Percentiles rank a stretch among this genome's conserved stretches.
Conservation (phyloP, 306 rosid species). For the Rubus idaeus region DNA sequence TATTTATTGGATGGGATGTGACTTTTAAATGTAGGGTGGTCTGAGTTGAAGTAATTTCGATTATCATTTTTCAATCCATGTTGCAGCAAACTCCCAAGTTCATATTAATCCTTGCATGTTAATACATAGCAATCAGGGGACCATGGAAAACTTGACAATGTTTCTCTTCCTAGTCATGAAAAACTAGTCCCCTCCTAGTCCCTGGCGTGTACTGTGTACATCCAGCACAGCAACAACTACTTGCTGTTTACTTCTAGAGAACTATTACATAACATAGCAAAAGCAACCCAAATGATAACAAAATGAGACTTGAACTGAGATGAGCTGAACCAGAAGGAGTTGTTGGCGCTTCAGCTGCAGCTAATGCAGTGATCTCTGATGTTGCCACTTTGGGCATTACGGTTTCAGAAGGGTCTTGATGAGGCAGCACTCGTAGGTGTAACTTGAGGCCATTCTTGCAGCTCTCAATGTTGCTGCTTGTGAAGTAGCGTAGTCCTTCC, state of each 20-base stretch:
- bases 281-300: neutral
- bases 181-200: neutral
- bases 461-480: conserved; percentile 45
- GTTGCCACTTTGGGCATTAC: neutral
- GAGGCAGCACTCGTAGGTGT: conserved; percentile 52
- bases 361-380: neutral
- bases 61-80: neutral
- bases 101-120: neutral
- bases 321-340: conserved; percentile 49
- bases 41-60: neutral
- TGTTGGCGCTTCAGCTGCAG: conserved; percentile 46
- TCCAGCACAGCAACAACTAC: neutral
- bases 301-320: conserved; percentile 15
- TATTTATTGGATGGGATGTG: neutral
- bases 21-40: neutral
- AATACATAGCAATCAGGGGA: no score
- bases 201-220: no score
- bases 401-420: neutral
- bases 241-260: neutral
- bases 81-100: neutral
- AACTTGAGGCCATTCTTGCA: conserved; percentile 75
- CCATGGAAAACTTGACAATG: neutral
- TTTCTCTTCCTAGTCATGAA: neutral
- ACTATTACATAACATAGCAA: conserved; percentile 18
- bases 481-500: conserved; percentile 74